phyloP scores from a whole-genome alignment of 768 basidiomycete genomes.

The Piloderma croceum region DNA sequence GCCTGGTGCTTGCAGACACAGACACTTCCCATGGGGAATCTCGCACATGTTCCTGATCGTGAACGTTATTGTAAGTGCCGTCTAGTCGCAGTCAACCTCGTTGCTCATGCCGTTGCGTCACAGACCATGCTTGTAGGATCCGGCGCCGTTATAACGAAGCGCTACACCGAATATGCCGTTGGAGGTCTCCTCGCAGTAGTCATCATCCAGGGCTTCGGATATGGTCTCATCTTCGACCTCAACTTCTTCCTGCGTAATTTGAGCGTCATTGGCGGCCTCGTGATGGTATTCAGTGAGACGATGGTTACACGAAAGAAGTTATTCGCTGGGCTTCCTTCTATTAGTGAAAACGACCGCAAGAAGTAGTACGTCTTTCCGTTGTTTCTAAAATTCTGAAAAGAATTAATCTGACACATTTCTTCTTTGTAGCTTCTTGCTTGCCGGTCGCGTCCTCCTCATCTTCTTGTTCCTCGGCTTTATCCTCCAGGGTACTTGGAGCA shows the following conservation, averaged over 20 bases:
- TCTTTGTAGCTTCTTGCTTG: conserved; percentile 79
- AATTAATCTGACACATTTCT: conserved; percentile 4
- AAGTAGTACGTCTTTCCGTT: conserved; percentile 73
- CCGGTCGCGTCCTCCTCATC: conserved; percentile 93
- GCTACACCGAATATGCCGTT: conserved; percentile 84
- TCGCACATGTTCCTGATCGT: conserved; percentile 89
- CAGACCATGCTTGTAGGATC: conserved; percentile 90
- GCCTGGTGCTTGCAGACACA: conserved; percentile 53
- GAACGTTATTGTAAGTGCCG: conserved; percentile 80
- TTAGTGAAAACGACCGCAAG: conserved; percentile 93
- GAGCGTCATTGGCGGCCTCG: conserved; percentile 93
- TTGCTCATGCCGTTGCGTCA: neutral
- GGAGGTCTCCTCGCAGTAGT: conserved; percentile 88
- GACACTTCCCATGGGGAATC: conserved; percentile 92
- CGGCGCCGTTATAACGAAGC: conserved; percentile 78
- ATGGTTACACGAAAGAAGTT: conserved; percentile 81
- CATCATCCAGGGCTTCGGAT: conserved; percentile 93
- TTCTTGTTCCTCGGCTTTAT: conserved; percentile 99
- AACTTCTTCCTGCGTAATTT: conserved; percentile 99
- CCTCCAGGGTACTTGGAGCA: conserved; percentile 85
- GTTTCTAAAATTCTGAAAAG: neutral
- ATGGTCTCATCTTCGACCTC: conserved; percentile 98
- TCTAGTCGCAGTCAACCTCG: neutral
- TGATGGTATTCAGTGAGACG: conserved; percentile 98
- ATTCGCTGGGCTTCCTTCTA: conserved; percentile 85